Percentiles rank a stretch among this genome's conserved stretches.
Evolutionary conservation across 2,329 filamentous ascomycete species (phyloP).

Genomic region (Trichoderma sp.): DNA sequence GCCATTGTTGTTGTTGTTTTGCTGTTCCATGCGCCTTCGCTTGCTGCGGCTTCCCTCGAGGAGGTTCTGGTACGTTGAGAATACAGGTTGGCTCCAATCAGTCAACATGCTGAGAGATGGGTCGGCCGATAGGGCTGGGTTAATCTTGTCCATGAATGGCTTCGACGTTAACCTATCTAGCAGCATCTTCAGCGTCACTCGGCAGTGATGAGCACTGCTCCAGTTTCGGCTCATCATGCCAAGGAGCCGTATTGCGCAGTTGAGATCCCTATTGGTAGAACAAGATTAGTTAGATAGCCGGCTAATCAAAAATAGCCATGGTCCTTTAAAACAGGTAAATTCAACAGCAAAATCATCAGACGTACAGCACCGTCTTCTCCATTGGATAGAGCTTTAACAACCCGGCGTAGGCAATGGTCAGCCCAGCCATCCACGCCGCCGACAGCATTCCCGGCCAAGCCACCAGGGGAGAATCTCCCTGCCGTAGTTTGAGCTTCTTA

Average conservation of each 20-base stretch:
- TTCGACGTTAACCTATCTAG: slow-evolving; percentile 11
- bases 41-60: slow-evolving; percentile 19
- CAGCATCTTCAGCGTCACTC: slow-evolving; percentile 17
- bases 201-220: slow-evolving; percentile 20
- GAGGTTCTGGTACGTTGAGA: slow-evolving; percentile 19
- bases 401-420: slow-evolving; percentile 14
- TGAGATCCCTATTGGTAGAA: slow-evolving; percentile 7
- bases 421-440: slow-evolving; percentile 20
- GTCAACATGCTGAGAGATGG: slow-evolving; percentile 4
- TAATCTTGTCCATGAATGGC: slow-evolving; percentile 16
- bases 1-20: neutral
- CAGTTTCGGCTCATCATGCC: slow-evolving; percentile 23
- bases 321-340: neutral
- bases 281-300: neutral
- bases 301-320: neutral
- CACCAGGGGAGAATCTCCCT: slow-evolving; percentile 15
- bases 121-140: slow-evolving; percentile 9
- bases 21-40: neutral
- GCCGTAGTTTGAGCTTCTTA: slow-evolving; percentile 17
- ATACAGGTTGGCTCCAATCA: slow-evolving; percentile 18
- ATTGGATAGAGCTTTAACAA: slow-evolving; percentile 15
- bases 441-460: slow-evolving; percentile 20
- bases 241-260: slow-evolving; percentile 16
- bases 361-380: slow-evolving; percentile 19
- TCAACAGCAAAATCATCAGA: neutral